Conservation (phyloP, 2,329 filamentous ascomycete genomes). For the Fusarium chlamydosporum region DNA sequence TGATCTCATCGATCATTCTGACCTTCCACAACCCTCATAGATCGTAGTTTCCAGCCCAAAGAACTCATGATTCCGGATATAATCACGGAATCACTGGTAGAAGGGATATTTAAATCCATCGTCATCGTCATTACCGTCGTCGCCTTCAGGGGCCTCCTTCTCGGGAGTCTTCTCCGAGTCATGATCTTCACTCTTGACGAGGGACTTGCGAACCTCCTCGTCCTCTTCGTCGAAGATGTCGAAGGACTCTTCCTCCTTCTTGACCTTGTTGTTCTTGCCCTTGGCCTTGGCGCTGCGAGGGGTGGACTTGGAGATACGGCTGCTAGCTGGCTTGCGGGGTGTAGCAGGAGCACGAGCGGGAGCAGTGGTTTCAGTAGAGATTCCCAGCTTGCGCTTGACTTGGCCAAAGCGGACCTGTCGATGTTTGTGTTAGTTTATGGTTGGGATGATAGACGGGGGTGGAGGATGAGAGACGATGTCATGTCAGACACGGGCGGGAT, state of each 20-base stretch:
- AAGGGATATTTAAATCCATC: slow-evolving; percentile 23
- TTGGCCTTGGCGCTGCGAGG: slow-evolving; percentile 46
- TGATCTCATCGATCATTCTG: background rate
- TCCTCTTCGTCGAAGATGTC: slow-evolving; percentile 30
- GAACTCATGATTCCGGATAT: no score
- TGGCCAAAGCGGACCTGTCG: slow-evolving; percentile 63
- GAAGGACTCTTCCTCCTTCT: slow-evolving; percentile 43
- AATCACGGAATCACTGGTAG: slow-evolving; percentile 1
- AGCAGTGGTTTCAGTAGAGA: slow-evolving; percentile 50
- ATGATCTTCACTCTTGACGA: slow-evolving; percentile 40
- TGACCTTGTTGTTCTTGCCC: slow-evolving; percentile 40
- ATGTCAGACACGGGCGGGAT: background rate
- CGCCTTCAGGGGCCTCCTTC: slow-evolving; percentile 20
- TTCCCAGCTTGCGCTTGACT: slow-evolving; percentile 63
- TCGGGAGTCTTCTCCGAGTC: slow-evolving; percentile 41
- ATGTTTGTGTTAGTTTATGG: slow-evolving; percentile 8
- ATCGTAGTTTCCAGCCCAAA: background rate
- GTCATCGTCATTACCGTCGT: slow-evolving; percentile 14
- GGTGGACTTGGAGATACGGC: slow-evolving; percentile 55
- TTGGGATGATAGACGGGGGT: background rate
- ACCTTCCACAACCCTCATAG: slow-evolving; percentile 3
- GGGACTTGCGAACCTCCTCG: slow-evolving; percentile 31
- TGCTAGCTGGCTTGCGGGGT: slow-evolving; percentile 47
- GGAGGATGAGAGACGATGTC: background rate
- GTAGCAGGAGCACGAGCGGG: slow-evolving; percentile 22